Conservation (phyloP, 2,329 filamentous ascomycete genomes). For the Sarocladium kiliense region DNA sequence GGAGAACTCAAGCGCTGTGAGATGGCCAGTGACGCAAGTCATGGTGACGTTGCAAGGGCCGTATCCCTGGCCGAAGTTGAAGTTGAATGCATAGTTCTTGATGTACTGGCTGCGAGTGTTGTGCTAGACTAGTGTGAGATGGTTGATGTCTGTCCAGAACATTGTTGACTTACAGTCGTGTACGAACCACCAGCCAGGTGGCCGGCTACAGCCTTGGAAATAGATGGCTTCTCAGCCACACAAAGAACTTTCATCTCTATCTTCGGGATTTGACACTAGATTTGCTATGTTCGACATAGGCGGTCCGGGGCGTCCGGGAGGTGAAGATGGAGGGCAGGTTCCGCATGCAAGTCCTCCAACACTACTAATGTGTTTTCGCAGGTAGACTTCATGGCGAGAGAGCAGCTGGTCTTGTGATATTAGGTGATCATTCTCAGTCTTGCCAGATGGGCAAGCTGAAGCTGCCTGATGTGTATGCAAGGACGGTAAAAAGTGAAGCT, state of each 20-base stretch:
- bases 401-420: background rate
- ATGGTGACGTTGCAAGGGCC: conserved; percentile 82
- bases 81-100: conserved; percentile 92
- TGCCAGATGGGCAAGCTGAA: background rate
- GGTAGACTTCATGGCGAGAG: background rate
- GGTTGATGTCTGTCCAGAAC: background rate
- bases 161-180: conserved; percentile 55
- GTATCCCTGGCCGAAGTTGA: conserved; percentile 77
- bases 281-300: background rate
- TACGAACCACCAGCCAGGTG: conserved; percentile 77
- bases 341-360: background rate
- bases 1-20: conserved; percentile 76
- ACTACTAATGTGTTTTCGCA: background rate
- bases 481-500: conserved; percentile 1
- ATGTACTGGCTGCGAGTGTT: conserved; percentile 70
- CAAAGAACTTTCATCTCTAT: conserved; percentile 47
- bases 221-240: conserved; percentile 72
- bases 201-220: conserved; percentile 87
- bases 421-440: background rate
- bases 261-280: background rate
- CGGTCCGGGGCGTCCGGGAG: background rate
- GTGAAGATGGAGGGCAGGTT: background rate
- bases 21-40: conserved; percentile 87
- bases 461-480: background rate
- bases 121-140: conserved; percentile 41